Conservation (phyloP, 2,329 filamentous ascomycete genomes). For the Passalora sequoiae region DNA sequence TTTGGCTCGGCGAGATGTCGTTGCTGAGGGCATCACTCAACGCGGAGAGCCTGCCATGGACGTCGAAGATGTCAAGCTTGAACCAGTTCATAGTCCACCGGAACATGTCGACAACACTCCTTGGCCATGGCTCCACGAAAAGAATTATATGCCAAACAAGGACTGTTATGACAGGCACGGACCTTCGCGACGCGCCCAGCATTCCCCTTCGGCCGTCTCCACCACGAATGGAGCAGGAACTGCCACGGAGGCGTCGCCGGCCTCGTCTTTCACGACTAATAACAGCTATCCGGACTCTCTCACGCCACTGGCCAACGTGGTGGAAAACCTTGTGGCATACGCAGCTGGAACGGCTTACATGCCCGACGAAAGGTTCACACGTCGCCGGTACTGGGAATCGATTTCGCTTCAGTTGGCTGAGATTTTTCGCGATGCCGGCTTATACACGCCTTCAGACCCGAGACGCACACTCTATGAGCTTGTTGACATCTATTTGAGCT, state of each 20-base stretch:
- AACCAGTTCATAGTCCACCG: background rate
- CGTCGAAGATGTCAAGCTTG: background rate
- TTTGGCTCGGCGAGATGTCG: no score
- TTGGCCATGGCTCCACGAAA: conserved; percentile 16
- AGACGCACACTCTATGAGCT: conserved; percentile 11
- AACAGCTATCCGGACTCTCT: background rate
- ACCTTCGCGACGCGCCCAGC: background rate
- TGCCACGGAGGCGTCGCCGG: background rate
- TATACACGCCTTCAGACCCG: background rate
- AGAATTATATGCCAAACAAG: conserved; percentile 7
- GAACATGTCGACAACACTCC: conserved; percentile 5
- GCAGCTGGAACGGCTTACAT: conserved; percentile 13
- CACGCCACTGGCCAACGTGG: conserved; percentile 6
- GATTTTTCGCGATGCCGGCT: conserved; percentile 6
- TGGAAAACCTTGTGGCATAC: conserved; percentile 13
- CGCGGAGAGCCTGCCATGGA: background rate
- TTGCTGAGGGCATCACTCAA: no score
- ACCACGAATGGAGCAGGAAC: background rate
- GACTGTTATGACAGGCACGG: background rate
- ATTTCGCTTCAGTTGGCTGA: conserved; percentile 15
- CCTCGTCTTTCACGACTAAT: background rate
- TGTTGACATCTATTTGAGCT: conserved; percentile 10
- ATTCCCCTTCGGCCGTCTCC: background rate
- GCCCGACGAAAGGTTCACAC: conserved; percentile 8
- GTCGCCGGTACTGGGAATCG: conserved; percentile 14